These are phyloP conservation scores for Penicillium roqueforti DNA, from an alignment of 495 filamentous ascomycete genomes.

Conservation along the genomic window DNA sequence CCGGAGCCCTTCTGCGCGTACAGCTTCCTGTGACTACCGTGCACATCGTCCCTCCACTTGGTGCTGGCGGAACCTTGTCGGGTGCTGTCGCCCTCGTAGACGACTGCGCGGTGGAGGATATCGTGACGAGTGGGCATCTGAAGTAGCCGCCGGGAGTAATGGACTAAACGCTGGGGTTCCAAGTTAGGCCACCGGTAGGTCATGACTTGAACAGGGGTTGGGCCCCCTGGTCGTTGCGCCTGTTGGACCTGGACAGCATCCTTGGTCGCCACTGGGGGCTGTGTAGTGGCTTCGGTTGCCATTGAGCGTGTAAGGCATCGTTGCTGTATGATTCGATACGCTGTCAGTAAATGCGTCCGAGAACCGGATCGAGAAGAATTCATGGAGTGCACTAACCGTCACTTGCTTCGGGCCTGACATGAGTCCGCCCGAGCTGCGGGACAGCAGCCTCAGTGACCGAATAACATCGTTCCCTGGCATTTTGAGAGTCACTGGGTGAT, in stretches of 20 bases:
- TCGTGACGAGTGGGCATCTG: constrained; percentile 83
- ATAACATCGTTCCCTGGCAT: constrained; percentile 41
- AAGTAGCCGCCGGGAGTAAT: constrained; percentile 78
- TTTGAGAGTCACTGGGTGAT: constrained; percentile 14
- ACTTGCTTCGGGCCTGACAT: constrained; percentile 43
- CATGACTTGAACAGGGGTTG: constrained; percentile 62
- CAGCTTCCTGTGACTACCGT: constrained; percentile 74
- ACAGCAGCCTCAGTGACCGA: constrained; percentile 38
- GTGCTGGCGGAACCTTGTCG: constrained; percentile 82
- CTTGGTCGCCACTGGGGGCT: background rate
- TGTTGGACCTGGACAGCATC: background rate
- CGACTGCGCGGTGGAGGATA: constrained; percentile 84
- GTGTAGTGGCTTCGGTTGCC: constrained; percentile 61
- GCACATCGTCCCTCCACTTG: constrained; percentile 80
- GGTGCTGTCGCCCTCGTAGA: constrained; percentile 88
- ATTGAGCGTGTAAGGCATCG: constrained; percentile 65
- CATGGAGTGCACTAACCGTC: constrained; percentile 35
- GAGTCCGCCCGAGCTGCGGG: constrained; percentile 41
- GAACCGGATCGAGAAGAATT: background rate
- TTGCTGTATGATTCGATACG: constrained; percentile 27
- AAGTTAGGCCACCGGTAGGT: constrained; percentile 87
- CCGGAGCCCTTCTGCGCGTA: constrained; percentile 82
- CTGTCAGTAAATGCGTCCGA: constrained; percentile 13
- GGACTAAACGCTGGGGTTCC: constrained; percentile 74
- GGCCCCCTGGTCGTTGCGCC: constrained; percentile 16